Base-by-base conservation (phyloP, 805 yeast genomes). In the Hanseniaspora singularis region DNA sequence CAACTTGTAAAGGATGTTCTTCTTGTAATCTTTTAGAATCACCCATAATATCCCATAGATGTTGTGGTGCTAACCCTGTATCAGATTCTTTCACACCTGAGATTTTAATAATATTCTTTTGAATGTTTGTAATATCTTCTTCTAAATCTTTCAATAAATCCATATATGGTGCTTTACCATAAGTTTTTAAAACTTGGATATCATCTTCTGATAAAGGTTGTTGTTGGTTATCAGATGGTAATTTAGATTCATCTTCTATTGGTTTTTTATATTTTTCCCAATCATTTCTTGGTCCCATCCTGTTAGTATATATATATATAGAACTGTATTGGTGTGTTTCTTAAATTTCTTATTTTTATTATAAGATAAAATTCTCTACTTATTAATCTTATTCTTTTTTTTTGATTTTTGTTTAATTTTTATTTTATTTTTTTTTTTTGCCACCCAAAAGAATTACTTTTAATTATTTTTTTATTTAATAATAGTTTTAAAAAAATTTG, bases 191-290 rank as follows among this genome's bases (percentile, higher is more conserved):
- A 39, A 92, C 97, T 65, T 89, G 96, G 62, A 94, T 94, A 64
- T 92, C 99, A 39, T 94, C 96, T 62, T 92, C 99, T 50, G 87
- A 73, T 55, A 92, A 73, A 9, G 98, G 98, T 31, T 44, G 33
- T 74, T 77, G 55, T 83, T 85, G 79, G 50, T 79, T 86, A 42
- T 79, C 86, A 44, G 71, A 68, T 46, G 69, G 69, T 49, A 71
- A 70, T 15, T 68, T 73, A 16, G 68, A 70, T 31, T 72, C 79
- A 6, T 71, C 76, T 54, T 82, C 96, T 38, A 70, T 72, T n/a
- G 95, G 94, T 43, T 92, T 81, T 62, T 79, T 81, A 66, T 85
- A 86, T 64, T 92, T 92, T 62, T 94, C 99, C 99, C 99, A 92
- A 64, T 92, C 95, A 49, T 87, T 92, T 71, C 87, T 92, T 55